Evolutionary conservation across 2,329 filamentous ascomycete species (phyloP).

Genomic region (Penicillium sp.): DNA sequence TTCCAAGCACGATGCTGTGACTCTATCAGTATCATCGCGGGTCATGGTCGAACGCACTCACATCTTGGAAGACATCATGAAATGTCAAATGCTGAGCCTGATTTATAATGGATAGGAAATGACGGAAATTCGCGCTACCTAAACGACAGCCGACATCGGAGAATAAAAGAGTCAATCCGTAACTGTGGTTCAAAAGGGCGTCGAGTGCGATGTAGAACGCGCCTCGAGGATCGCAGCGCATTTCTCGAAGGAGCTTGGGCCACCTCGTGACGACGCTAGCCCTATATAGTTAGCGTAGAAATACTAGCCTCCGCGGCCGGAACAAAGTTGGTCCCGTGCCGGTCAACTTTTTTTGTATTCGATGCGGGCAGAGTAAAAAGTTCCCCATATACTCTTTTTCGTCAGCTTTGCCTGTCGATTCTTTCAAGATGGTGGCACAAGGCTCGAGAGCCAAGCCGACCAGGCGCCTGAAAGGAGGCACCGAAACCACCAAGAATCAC

Average conservation of each 20-base stretch:
- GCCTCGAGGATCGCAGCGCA: conserved; percentile 10
- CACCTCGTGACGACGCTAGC: conserved; percentile 29
- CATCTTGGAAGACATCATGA: conserved; percentile 59
- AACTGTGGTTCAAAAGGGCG: not conserved
- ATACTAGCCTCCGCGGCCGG: conserved; percentile 28
- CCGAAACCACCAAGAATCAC: conserved; percentile 76
- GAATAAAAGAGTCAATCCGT: not conserved
- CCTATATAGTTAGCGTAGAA: conserved; percentile 7
- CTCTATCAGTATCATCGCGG: conserved; percentile 16
- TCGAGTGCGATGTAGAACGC: conserved; percentile 1
- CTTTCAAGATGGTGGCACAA: conserved; percentile 48
- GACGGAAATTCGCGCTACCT: not conserved
- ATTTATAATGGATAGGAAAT: not conserved
- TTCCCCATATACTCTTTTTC: conserved; percentile 19
- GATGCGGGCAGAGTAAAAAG: conserved; percentile 22
- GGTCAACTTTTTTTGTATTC: conserved; percentile 41
- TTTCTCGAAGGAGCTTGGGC: conserved; percentile 32
- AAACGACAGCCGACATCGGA: not conserved
- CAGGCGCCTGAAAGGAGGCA: conserved; percentile 66
- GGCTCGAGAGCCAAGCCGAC: conserved; percentile 67
- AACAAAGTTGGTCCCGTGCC: conserved; percentile 30
- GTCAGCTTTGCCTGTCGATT: conserved; percentile 26
- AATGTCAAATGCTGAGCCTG: not conserved
- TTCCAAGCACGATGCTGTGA: conserved; percentile 69
- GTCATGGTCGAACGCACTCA: conserved; percentile 32